These are phyloP conservation scores for Talaromyces nanjingensis DNA, from an alignment of 495 filamentous ascomycete genomes.

Conservation along the genomic window DNA sequence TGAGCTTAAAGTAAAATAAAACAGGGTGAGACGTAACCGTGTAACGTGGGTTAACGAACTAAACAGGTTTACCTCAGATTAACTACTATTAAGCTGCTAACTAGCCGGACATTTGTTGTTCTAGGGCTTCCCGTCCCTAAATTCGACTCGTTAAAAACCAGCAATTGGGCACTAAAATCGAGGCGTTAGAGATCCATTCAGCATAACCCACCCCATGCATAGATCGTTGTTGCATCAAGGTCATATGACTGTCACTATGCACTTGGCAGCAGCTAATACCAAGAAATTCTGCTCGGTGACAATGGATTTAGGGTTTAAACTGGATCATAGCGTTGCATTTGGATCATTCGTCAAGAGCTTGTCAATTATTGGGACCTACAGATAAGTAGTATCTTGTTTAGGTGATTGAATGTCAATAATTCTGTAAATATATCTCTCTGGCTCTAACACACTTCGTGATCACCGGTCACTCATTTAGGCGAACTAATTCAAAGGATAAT, in stretches of 20 bases:
- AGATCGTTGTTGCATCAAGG: background rate
- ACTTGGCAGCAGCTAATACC: background rate
- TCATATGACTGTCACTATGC: background rate
- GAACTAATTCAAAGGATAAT: background rate
- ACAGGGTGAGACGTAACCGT: no score
- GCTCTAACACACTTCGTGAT: background rate
- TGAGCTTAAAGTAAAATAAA: background rate
- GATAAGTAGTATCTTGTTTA: background rate
- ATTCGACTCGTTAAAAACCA: no score
- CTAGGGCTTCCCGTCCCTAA: no score
- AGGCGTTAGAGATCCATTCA: no score
- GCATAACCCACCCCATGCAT: background rate
- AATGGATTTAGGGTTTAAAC: background rate
- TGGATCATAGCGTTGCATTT: background rate
- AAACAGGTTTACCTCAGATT: no score
- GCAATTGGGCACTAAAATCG: no score
- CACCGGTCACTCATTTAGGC: background rate
- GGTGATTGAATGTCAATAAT: background rate
- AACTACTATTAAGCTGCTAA: no score
- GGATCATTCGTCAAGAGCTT: background rate
- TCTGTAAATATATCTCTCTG: background rate
- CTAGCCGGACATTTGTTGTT: no score
- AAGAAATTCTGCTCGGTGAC: background rate
- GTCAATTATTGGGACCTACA: background rate
- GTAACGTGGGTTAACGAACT: no score